Percentiles rank a stretch among this genome's conserved stretches.
Evolutionary conservation across 2,329 filamentous ascomycete species (phyloP).

Genomic region (Neodidymelliopsis sp.): DNA sequence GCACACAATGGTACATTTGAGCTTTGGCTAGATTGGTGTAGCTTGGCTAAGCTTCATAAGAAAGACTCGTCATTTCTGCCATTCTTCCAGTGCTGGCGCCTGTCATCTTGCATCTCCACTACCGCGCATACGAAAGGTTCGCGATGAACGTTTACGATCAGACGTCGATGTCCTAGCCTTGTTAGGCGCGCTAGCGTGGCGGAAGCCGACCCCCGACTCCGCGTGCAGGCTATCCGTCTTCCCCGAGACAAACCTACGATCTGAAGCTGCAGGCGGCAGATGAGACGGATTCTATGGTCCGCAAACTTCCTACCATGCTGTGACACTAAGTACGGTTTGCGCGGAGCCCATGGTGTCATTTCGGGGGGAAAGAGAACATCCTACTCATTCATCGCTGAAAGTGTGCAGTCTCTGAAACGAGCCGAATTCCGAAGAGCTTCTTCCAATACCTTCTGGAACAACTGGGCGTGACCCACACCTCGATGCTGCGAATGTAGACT

Average conservation of each 20-base stretch:
- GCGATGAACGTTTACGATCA: constrained; percentile 1
- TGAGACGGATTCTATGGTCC: constrained; percentile 2
- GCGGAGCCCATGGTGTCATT: not conserved
- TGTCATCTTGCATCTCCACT: constrained; percentile 3
- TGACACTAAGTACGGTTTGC: not conserved
- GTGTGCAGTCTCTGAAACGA: not conserved
- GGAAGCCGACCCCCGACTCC: constrained; percentile 7
- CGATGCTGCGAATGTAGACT: too few relatives aligned
- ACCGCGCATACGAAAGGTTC: not conserved
- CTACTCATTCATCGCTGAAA: not conserved
- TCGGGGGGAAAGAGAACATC: not conserved
- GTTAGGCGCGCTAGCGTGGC: constrained; percentile 11
- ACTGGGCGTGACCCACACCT: too few relatives aligned
- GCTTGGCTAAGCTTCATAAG: not conserved
- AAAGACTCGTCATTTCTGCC: constrained; percentile 1
- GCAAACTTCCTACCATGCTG: not conserved
- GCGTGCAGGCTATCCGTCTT: constrained; percentile 9
- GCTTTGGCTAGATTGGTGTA: not conserved
- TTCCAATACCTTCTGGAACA: too few relatives aligned
- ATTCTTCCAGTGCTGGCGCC: not conserved
- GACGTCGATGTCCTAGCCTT: constrained; percentile 10
- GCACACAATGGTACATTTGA: constrained; percentile 2
- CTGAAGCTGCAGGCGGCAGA: not conserved
- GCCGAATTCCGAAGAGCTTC: too few relatives aligned
- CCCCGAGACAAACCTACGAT: constrained; percentile 9